Evolutionary conservation across 768 basidiomycete species (phyloP), one percentile per base, ranked within the genome.

Genomic region (Suillus plorans): DNA sequence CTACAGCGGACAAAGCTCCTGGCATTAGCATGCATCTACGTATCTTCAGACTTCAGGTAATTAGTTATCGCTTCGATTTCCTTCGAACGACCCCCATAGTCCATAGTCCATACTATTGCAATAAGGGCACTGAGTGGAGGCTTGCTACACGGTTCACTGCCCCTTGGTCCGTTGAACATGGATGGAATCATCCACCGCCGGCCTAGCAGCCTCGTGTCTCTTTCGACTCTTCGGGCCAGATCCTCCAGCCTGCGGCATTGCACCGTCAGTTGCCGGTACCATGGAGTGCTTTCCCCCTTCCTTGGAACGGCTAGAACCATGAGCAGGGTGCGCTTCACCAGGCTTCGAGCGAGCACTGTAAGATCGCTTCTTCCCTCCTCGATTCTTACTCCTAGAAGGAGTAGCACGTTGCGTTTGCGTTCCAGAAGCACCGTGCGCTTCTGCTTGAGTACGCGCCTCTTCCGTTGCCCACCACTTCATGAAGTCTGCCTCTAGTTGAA

Each of bases 391-490:
- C 22, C 18, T 28, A 41, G 36, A 5, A 56, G 57, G 39, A 18
- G 57, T 1, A 18, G 57, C 39, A 25, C 18, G 22, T 28, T 41
- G 57, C 9, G 16, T 39, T 41, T 58, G 39, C 9, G 16, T 25
- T 41, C 28, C 39, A 58, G 39, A 28, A 7, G 25, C 18, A 16
- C 18, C 6, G 25, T 25, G 39, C 2, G 57, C 57, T 58, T 90
- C 88, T 41, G 79, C 67, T 67, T 77, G 82, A n/a, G 92, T 74
- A 18, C 91, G 81, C 70, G 85, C 87, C 74, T 94, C 92, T 75
- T 97, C 95, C 8, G 82, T 87, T 1, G 86, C 80, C 94, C 95
- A 97, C 95, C 95, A 97, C 69, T 80, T 84, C 74, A 96, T 74
- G 73, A 97, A 98, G 65, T 92, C 91, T 4, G 80, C 86, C 75